Base-by-base conservation (phyloP, 2,329 filamentous ascomycete genomes). In the Beauveria rudraprayagi region DNA sequence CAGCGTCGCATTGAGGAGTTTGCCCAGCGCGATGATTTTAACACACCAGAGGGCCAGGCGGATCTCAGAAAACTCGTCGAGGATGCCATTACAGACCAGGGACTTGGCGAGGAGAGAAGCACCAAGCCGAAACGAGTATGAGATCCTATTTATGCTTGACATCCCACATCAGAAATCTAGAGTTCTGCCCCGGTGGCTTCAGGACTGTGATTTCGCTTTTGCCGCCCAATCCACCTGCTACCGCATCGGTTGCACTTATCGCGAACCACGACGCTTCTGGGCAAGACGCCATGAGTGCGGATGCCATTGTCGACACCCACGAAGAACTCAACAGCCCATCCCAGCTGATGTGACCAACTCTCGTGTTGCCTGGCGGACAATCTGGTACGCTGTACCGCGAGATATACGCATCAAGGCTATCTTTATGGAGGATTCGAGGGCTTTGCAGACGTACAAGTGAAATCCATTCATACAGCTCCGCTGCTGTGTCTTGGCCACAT, bases 1-100 rank as follows among this genome's bases (percentile, higher is more conserved):
- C 85, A 88, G 70, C 81, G 88, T 66, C 83, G 90, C 58, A 97
- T 99, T 70, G 92, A 97, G 69, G 89, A 96, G 73, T 76, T 99
- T 63, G 92, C 94, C 2, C 82, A 87, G 41, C 82, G 91, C 46
- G 86, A 89, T 26, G 92, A 97, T 70, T 96, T 97, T 68, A 80
- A 93, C 67, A 88, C 86, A 5, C 86, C 90, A 59, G 85, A 88
- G 63, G 90, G 89, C 4, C 94, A 99, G 74, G 83, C 82, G 24
- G 86, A 92, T 70, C 75, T 99, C 68, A 83, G 92, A 63, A 82
- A 84, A 66, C 77, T 99, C 63, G 86, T 99, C 6, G 83, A 88
- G 65, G 91, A 97, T 68, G 92, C 90, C 2, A 78, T 99, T 19
- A 76, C 81, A 26, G 90, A 86, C 1, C 81, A 90, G 59, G 83